These are phyloP conservation scores for Phaseolus lunatus DNA, from an alignment of 306 rosid genomes.

Conservation along the genomic window DNA sequence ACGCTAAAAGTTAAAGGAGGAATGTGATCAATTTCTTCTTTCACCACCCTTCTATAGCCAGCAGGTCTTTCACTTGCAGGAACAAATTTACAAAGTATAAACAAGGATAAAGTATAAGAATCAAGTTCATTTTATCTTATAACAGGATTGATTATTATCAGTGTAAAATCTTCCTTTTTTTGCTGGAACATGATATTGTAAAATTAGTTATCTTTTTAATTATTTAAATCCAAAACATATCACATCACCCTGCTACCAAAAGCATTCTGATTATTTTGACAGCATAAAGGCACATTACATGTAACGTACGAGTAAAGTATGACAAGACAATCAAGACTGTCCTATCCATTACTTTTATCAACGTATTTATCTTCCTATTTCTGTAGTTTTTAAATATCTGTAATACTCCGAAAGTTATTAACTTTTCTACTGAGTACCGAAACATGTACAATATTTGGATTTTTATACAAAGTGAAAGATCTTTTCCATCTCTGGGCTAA, in stretches of 20 bases:
- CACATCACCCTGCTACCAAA: neutral
- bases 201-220: neutral
- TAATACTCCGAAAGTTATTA: conserved; percentile 10
- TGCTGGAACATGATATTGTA: neutral
- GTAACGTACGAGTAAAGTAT: conserved; percentile 1
- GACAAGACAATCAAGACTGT: conserved; percentile 6
- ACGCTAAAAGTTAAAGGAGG: neutral
- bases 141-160: neutral
- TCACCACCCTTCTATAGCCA: too few relatives aligned
- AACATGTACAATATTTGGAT: conserved; percentile 36
- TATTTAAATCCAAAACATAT: neutral
- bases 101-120: neutral
- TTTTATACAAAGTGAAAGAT: conserved; percentile 43
- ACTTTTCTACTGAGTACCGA: conserved; percentile 5
- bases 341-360: conserved; percentile 18
- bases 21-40: neutral
- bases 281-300: neutral
- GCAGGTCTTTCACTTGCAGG: neutral
- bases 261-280: neutral
- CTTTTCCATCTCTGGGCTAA: conserved; percentile 47
- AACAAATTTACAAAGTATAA: neutral
- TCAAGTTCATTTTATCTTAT: neutral
- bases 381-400: conserved; percentile 5
- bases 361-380: conserved; percentile 30
- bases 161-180: neutral